Evolutionary conservation across 768 basidiomycete species (phyloP).

Genomic region (Daedaleopsis sinensis): DNA sequence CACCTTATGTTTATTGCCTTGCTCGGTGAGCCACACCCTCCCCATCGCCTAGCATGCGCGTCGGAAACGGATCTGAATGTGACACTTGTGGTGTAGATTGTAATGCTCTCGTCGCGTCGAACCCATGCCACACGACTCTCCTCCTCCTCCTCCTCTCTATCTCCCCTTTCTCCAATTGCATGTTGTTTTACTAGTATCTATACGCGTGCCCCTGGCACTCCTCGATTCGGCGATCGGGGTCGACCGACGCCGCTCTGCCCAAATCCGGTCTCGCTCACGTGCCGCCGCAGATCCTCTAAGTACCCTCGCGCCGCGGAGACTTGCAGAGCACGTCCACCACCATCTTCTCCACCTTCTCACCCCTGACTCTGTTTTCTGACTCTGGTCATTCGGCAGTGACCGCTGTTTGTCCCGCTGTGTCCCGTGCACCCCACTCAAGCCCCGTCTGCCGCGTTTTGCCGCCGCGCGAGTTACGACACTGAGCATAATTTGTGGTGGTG

Average conservation of each 20-base stretch:
- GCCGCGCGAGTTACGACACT: background rate
- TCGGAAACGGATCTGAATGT: background rate
- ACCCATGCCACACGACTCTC: background rate
- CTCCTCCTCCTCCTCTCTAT: background rate
- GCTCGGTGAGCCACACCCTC: conserved; percentile 4
- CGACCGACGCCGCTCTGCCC: too few species aligned
- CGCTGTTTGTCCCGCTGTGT: too few species aligned
- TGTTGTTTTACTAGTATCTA: background rate
- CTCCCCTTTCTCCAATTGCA: background rate
- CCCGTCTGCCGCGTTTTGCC: background rate
- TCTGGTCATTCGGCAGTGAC: too few species aligned
- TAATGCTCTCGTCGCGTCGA: background rate
- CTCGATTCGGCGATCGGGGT: too few species aligned
- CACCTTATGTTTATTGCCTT: background rate
- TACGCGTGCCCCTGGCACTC: background rate
- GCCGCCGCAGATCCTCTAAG: too few species aligned
- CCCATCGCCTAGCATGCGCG: background rate
- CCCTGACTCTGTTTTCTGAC: too few species aligned
- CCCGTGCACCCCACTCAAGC: background rate
- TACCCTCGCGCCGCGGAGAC: too few species aligned
- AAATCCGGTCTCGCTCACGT: too few species aligned
- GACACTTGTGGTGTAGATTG: conserved; percentile 2
- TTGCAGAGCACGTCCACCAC: too few species aligned
- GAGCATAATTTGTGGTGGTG: background rate
- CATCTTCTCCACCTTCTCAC: too few species aligned